A percentile compares a stretch with the other conserved stretches of the same genome.
These are phyloP conservation scores for Babesia caballi DNA, from an alignment of 169 alveolate genomes.

Conservation along the genomic window DNA sequence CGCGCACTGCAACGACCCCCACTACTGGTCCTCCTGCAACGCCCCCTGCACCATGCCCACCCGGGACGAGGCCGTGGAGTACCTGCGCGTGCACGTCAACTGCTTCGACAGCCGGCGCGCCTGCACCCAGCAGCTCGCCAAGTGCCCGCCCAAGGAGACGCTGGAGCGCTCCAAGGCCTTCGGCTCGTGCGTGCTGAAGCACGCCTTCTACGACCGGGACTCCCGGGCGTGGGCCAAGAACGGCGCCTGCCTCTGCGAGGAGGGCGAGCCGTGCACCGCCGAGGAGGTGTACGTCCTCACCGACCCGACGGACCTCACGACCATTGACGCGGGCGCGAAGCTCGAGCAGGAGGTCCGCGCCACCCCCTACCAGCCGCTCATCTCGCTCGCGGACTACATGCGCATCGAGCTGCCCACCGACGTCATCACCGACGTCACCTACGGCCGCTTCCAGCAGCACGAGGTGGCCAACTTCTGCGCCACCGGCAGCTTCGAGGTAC, in stretches of 20 bases:
- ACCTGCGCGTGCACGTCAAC: conserved; percentile 9
- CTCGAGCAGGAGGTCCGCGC: background rate
- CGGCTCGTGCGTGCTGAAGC: background rate
- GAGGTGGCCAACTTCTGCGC: conserved; percentile 52
- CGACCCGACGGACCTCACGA: conserved; percentile 5
- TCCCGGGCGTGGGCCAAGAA: conserved; percentile 30
- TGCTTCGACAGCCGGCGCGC: background rate
- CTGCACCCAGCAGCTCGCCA: background rate
- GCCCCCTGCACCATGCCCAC: conserved; percentile 12
- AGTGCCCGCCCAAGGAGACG: background rate
- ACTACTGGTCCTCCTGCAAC: conserved; percentile 53
- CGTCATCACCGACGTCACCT: conserved; percentile 24
- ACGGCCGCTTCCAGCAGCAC: conserved; percentile 11
- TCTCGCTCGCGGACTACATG: conserved; percentile 23
- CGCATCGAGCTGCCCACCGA: conserved; percentile 43
- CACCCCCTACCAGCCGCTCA: conserved; percentile 16
- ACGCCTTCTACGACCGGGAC: background rate
- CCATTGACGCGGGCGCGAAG: conserved; percentile 1
- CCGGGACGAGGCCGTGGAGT: background rate
- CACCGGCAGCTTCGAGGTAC: conserved; percentile 22
- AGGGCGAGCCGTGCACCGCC: conserved; percentile 34
- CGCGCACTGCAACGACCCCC: conserved; percentile 5
- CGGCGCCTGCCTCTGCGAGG: conserved; percentile 53
- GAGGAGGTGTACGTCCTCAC: conserved; percentile 23
- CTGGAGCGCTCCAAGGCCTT: background rate